Conservation (phyloP, 2,329 filamentous ascomycete species). For the Microthyrium microscopicum region DNA sequence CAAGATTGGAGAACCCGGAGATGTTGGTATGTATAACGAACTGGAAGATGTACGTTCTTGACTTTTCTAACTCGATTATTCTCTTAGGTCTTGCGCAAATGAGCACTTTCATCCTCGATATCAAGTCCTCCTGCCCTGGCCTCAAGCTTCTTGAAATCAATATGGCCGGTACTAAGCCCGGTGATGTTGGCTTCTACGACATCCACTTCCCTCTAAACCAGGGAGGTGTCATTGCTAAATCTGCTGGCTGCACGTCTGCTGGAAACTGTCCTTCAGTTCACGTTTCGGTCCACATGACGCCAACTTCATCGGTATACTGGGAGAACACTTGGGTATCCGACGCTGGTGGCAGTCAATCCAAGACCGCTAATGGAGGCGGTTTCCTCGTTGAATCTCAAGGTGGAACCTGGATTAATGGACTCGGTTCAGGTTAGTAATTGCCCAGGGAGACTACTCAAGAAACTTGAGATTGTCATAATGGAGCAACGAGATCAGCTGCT, state of each 20-base stretch:
- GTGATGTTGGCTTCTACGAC: neutral
- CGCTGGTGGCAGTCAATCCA: conserved; percentile 60
- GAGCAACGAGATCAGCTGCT: no score
- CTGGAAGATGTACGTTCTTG: neutral
- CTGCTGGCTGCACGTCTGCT: no score
- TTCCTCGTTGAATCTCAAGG: conserved; percentile 63
- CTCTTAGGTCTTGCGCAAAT: neutral
- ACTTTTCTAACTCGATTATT: neutral
- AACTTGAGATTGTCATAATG: no score
- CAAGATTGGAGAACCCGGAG: conserved; percentile 63
- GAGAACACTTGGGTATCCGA: conserved; percentile 85
- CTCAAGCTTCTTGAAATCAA: no score
- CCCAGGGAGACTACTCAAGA: no score
- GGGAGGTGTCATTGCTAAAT: no score
- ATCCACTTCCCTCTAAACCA: neutral
- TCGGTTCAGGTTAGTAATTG: no score
- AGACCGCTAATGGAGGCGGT: conserved; percentile 76
- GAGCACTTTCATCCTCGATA: neutral
- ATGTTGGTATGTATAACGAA: no score
- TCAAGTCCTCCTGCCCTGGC: neutral
- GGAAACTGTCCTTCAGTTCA: no score
- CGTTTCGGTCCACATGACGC: conserved; percentile 39
- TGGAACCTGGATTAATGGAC: conserved; percentile 61
- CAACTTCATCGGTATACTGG: conserved; percentile 50
- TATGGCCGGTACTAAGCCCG: neutral